These are phyloP conservation scores for Jamesozyma rosinii DNA, from an alignment of 805 yeast genomes.

Conservation along the genomic window DNA sequence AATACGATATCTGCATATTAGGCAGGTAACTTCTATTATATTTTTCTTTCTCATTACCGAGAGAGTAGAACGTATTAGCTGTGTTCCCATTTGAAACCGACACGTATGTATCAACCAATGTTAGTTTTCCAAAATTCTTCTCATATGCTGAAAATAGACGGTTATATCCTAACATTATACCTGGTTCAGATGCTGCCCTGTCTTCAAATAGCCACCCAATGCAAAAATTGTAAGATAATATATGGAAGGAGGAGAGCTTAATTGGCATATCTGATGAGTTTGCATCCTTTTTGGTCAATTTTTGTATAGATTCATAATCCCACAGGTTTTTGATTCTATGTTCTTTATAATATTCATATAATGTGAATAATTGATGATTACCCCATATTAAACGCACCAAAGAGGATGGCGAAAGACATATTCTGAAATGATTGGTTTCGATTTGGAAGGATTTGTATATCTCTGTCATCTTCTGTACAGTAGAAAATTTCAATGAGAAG, in stretches of 20 bases:
- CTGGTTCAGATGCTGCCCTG: slow-evolving; percentile 41
- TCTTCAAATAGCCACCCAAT: slow-evolving; percentile 70
- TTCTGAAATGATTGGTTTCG: slow-evolving; percentile 48
- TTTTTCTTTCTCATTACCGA: slow-evolving; percentile 37
- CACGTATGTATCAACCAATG: slow-evolving; percentile 58
- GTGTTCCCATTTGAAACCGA: slow-evolving; percentile 60
- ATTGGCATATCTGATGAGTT: slow-evolving; percentile 9
- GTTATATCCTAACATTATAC: slow-evolving; percentile 73
- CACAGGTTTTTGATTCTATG: slow-evolving; percentile 10
- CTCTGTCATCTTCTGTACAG: slow-evolving; percentile 27
- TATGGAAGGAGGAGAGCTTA: slow-evolving; percentile 44
- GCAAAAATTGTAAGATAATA: slow-evolving; percentile 57
- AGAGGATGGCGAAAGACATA: slow-evolving; percentile 47
- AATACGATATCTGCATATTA: slow-evolving; percentile 44
- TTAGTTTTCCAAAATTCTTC: slow-evolving; percentile 53
- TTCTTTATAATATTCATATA: slow-evolving; percentile 13
- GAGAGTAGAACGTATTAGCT: slow-evolving; percentile 41
- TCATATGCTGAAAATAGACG: slow-evolving; percentile 58
- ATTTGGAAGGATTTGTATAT: slow-evolving; percentile 42
- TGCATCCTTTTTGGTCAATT: background rate
- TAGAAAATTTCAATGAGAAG: slow-evolving; percentile 37
- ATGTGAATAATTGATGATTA: slow-evolving; percentile 11
- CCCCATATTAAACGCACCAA: slow-evolving; percentile 35
- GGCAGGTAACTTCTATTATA: slow-evolving; percentile 62
- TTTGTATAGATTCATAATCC: slow-evolving; percentile 4